Base-by-base conservation (phyloP, 805 yeast species). In the Saccharomycopsis javanensis region DNA sequence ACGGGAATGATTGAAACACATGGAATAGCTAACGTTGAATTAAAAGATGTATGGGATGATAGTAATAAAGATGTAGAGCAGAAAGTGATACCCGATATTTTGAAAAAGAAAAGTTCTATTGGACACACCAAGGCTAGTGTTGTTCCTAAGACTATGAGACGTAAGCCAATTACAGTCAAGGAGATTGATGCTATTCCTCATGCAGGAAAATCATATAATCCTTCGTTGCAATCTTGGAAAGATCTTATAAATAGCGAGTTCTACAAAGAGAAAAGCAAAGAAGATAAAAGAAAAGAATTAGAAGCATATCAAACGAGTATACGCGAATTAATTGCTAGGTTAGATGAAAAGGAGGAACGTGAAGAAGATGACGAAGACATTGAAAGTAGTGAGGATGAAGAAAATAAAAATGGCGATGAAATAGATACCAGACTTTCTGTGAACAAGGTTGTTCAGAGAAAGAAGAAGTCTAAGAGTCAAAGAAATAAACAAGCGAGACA, bases 121-220 rank as follows among this genome's bases (percentile, higher is more conserved):
- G 74, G 84, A 34, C 74, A 79, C 68, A 76, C 86, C 2, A 70
- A 72, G 35, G 80, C 88, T 4, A 68, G 68, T 4, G 73, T 70
- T 3, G 53, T 50, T 11, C 92, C 94, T 13, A 68, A 68, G 27
- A 84, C 91, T 1, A 64, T 83, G 62, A 74, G 69, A 51, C 69
- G 72, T 33, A 72, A 72, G 2, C 84, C 95, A 1, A 67, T 82
- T n/a, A 64, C 64, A 46, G 79, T 88, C 16, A 77, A 74, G 58
- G 76, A 76, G n/a, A 64, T 72, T 51, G 82, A 75, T 18, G 69
- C 63, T 1, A 57, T 82, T 3, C 90, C 96, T 11, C 84, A 85
- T 64, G 94, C 85, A 1, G 98, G 98, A 56, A 87, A 86, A 68
- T 91, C 98, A 1, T 94, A 89, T 67, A 94, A 94, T 67, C 99